Evolutionary conservation across 1,284 basidiomycete species (phyloP), one percentile per base, ranked within the genome.

Genomic region (Naganishia albida): DNA sequence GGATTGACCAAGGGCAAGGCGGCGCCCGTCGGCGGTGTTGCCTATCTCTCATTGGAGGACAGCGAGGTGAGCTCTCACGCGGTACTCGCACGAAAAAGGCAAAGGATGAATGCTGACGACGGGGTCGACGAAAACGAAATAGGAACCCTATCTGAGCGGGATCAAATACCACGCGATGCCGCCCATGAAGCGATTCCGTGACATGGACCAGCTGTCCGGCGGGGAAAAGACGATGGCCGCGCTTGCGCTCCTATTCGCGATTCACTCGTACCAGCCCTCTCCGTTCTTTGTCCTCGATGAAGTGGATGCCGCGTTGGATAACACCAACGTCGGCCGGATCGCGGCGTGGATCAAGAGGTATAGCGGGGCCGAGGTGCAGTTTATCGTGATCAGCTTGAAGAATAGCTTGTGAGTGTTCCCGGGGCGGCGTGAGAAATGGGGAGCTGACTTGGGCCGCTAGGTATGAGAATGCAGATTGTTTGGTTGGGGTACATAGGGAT

Each of bases 91-190:
- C n/a, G n/a, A n/a, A n/a, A n/a, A n/a, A n/a, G n/a, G n/a, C n/a
- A n/a, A n/a, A n/a, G n/a, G n/a, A n/a, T n/a, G n/a, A n/a, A n/a
- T n/a, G n/a, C n/a, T n/a, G n/a, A n/a, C n/a, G n/a, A n/a, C n/a
- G n/a, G n/a, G n/a, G n/a, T n/a, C n/a, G n/a, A n/a, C n/a, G n/a
- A n/a, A n/a, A n/a, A 53, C n/a, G 26, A 26, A 7, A 67, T 68
- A 96, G 89, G 96, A 99, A 83, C 96, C 96, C 0, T 99, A 99
- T 73, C 85, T 86, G 26, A 90, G 88, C 30, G 96, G 95, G 65
- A 91, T 99, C 80, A 96, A 95, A 78, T 99, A 98, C 76, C 94
- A 97, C 76, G 93, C 94, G 0, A 99, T 99, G 91, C 95, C 95
- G 0, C 94, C 94, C 0, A 95, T 98, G 87, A 99, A 99, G 78